phyloP scores from a whole-genome alignment of 345 rosid genomes.

The Carallia pectinifolia region DNA sequence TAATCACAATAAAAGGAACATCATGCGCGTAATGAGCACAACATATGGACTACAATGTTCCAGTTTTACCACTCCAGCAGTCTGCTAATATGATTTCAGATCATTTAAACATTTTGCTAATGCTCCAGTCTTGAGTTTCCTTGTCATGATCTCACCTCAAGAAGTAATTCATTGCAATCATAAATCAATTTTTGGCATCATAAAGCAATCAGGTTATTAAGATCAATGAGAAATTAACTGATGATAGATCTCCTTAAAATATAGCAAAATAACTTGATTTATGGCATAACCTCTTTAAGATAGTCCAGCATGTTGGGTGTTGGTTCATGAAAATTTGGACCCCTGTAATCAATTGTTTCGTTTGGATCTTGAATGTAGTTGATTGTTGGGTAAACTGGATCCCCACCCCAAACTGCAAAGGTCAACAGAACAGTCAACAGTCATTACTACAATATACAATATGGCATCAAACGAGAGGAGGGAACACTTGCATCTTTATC shows the following conservation, averaged over 20 bases:
- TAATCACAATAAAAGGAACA: background rate
- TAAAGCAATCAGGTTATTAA: background rate
- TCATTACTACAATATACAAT: background rate
- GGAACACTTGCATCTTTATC: background rate
- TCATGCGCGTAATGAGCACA: background rate
- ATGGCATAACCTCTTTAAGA: conserved; percentile 64
- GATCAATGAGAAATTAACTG: background rate
- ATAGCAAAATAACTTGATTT: background rate
- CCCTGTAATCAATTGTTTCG: conserved; percentile 79
- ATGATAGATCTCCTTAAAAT: background rate
- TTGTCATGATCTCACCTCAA: background rate
- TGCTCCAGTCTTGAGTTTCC: conserved; percentile 2
- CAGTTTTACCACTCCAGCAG: background rate
- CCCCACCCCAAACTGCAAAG: conserved; percentile 95
- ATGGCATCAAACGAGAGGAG: background rate
- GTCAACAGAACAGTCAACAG: conserved; percentile 18
- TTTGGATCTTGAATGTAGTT: conserved; percentile 96
- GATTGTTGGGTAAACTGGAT: conserved; percentile 95
- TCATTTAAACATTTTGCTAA: conserved; percentile 2
- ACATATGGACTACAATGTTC: background rate
- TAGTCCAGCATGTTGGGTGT: conserved; percentile 75
- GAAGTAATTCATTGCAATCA: background rate
- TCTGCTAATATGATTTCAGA: background rate
- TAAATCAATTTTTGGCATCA: conserved; percentile 1
- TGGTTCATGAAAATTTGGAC: conserved; percentile 91